A percentile compares a stretch with the other conserved stretches of the same genome.
Conservation (phyloP, 2,329 filamentous ascomycete species). For the Paecilomyces niveus region DNA sequence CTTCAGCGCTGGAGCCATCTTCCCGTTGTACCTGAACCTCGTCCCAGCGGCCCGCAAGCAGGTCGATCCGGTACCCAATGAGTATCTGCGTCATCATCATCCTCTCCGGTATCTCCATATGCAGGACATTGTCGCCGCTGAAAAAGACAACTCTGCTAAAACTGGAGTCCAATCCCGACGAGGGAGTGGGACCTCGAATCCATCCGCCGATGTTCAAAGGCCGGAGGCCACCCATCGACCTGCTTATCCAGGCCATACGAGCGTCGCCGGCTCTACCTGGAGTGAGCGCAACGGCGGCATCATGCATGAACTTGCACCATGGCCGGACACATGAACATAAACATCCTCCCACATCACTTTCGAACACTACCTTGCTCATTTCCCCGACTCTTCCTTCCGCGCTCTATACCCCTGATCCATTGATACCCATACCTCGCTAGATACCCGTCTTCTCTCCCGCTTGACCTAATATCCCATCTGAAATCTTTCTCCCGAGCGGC, state of each 20-base stretch:
- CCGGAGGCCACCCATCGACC: neutral
- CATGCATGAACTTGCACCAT: neutral
- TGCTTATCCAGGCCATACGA: neutral
- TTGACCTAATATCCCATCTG: neutral
- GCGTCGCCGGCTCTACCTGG: neutral
- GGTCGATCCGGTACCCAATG: constrained; percentile 42
- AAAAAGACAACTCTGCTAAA: constrained; percentile 5
- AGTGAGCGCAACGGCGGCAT: neutral
- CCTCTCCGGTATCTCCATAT: constrained; percentile 12
- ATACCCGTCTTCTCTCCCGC: neutral
- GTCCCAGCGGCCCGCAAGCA: constrained; percentile 42
- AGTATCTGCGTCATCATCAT: constrained; percentile 23
- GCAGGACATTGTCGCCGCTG: neutral
- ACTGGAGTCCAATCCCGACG: constrained; percentile 9
- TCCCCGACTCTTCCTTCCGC: neutral
- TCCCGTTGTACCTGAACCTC: constrained; percentile 49
- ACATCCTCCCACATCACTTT: no score
- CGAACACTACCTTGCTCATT: neutral
- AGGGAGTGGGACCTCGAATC: constrained; percentile 8
- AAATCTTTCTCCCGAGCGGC: neutral
- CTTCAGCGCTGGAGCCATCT: constrained; percentile 45
- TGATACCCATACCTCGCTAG: neutral
- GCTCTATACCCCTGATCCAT: neutral
- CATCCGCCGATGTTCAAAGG: neutral
- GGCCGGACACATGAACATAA: neutral